Evolutionary conservation across 805 yeast species (phyloP), one percentile per base, ranked within the genome.

Genomic region (Candida saitoana): DNA sequence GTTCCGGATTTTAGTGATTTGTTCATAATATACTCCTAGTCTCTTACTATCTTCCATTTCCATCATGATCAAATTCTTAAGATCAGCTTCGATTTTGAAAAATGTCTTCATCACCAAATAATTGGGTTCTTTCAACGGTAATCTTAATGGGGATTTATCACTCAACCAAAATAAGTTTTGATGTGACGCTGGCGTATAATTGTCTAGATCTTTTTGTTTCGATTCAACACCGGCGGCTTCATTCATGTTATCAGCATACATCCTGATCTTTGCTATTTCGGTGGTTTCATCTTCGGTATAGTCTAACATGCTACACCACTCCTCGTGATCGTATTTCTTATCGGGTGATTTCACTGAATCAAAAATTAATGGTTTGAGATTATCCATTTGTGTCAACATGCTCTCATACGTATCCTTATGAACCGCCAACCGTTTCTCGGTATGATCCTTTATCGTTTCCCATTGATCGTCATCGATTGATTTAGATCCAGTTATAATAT

Each of bases 71-170:
- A 53, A 27, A 32, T 41, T 34, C 29, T 37, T 36, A 27, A 58
- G 40, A 19, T 59, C 60, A 3, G 47, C 39, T 30, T 64, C 60
- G 7, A 62, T 50, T 18, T 54, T 52, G 37, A 42, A 42, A 27
- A 65, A 54, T 31, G 63, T 50, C 41, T 73, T 59, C 41, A 69
- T 57, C 22, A 74, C 56, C 27, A 85, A 73, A 51, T 77, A 85
- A 43, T 79, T 77, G 0, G 89, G 80, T 55, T 87, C 89, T 49
- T 73, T 74, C 30, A 84, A 63, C 0, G 93, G 93, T 42, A 74
- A 77, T 35, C 84, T 69, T 33, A 87, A 62, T 0, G 96, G 96
- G 1, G 89, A 80, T 1, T 61, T 53, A 2, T 78, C 79, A 5
- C 83, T 71, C 2, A 87, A 49, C 95, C 95, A 87, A 53, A 67